Evolutionary conservation across 2,329 filamentous ascomycete genomes (phyloP), one percentile per base, ranked within the genome.

Genomic region (Trichoderma breve): DNA sequence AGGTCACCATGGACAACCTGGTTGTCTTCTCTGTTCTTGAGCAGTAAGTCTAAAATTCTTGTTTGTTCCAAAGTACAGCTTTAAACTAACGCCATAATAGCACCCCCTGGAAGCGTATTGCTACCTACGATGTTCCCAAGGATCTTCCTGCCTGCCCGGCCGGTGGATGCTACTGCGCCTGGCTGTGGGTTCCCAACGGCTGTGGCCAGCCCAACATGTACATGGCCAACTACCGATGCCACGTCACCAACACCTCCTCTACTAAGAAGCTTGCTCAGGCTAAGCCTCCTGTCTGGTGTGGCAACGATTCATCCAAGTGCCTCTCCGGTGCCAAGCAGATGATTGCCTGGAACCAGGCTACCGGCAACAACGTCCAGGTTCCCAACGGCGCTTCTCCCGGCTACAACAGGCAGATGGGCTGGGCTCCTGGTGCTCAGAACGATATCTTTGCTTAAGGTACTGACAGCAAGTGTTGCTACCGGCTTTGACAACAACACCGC

Each of bases 181-280:
- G 76, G 76, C 74, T 75, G 30, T 78, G 75, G 75, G 63, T 76
- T 32, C 75, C 76, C 3, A 71, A 74, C 43, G 76, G 75, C 53
- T 76, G 75, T 55, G 75, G 76, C 14, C 30, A 74, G 24, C 75
- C 76, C 26, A 78, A 79, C 73, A 77, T 78, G 68, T 77, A 86
- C 73, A 86, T 86, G 85, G 80, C 83, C 68, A 83, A 82, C 65
- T 83, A 81, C 76, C 82, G 81, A 68, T 86, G 84, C 78, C 83
- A 82, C 21, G 83, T 86, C 64, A 84, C 82, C 2, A 79, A 78
- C 30, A 80, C 81, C 1, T 80, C 78, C 5, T 82, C 82, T 0
- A 81, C 79, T 11, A 79, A 77, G 21, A 76, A 75, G 3, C 73
- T 86, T 24, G 83, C 81, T 12, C 69, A 77, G 11, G 82, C 83